Evolutionary conservation across 805 yeast genomes (phyloP).

Genomic region (Debaryomyces maramus): DNA sequence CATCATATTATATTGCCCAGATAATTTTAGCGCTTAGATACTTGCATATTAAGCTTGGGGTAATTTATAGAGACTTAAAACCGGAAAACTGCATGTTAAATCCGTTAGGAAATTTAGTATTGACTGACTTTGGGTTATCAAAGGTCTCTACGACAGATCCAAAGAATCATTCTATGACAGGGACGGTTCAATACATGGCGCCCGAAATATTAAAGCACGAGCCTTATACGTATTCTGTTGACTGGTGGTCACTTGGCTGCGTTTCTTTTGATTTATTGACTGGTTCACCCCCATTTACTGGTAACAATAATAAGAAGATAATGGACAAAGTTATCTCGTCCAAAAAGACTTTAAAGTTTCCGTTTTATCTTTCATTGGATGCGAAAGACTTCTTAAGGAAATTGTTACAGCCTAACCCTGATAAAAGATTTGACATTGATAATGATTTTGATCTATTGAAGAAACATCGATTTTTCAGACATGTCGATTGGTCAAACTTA

Average conservation of each 20-base stretch:
- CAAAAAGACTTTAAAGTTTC: constrained; percentile 36
- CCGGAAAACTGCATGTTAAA: constrained; percentile 49
- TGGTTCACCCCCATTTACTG: constrained; percentile 48
- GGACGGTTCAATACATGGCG: constrained; percentile 50
- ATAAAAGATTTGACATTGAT: constrained; percentile 39
- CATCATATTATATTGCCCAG: constrained; percentile 44
- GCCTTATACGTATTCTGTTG: constrained; percentile 41
- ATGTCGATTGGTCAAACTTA: constrained; percentile 37
- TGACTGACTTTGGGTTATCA: constrained; percentile 46
- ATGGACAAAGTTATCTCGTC: constrained; percentile 38
- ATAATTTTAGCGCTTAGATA: constrained; percentile 41
- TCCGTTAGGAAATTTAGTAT: constrained; percentile 39
- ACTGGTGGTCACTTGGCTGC: constrained; percentile 51
- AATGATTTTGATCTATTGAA: constrained; percentile 31
- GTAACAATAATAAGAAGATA: constrained; percentile 39
- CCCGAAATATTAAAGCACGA: constrained; percentile 46
- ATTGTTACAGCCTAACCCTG: constrained; percentile 36
- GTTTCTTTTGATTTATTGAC: constrained; percentile 44
- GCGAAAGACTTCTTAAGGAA: constrained; percentile 43
- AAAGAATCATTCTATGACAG: constrained; percentile 35
- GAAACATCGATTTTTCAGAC: constrained; percentile 40
- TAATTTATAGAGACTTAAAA: constrained; percentile 44
- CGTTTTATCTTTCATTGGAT: constrained; percentile 41
- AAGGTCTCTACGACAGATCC: constrained; percentile 30
- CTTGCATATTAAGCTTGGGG: constrained; percentile 37